Percentiles rank a stretch among this genome's conserved stretches.
Evolutionary conservation across 176 grass and related monocot genomes (phyloP).

Genomic region (Oryza meridionalis): DNA sequence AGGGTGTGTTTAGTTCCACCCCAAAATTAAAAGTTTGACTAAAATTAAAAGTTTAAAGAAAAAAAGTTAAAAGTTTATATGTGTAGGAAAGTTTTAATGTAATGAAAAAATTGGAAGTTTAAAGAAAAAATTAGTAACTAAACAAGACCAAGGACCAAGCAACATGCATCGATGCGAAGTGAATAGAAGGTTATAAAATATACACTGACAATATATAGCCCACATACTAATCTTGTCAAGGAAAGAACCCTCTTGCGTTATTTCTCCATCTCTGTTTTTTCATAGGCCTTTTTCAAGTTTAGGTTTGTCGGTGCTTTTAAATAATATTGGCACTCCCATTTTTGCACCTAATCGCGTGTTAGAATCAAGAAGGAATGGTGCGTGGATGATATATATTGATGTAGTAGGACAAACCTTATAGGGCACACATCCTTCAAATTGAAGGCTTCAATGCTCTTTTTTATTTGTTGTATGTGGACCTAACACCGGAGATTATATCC

Average conservation of each 20-base stretch:
- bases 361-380: neutral
- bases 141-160: neutral
- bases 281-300: neutral
- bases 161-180: conserved; percentile 5
- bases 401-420: neutral
- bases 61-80: too few relatives aligned
- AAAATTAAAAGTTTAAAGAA: too few relatives aligned
- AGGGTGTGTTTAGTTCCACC: too few relatives aligned
- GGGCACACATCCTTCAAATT: neutral
- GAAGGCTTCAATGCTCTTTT: neutral
- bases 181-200: neutral
- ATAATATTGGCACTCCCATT: neutral
- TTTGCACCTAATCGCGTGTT: neutral
- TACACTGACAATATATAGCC: neutral
- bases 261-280: neutral
- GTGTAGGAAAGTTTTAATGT: too few relatives aligned
- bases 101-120: too few relatives aligned
- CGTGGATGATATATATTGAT: neutral
- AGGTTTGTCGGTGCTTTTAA: neutral
- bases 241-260: conserved; percentile 1
- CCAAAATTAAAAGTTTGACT: too few relatives aligned
- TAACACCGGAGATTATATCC: conserved; percentile 30
- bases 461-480: conserved; percentile 11
- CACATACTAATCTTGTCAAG: neutral
- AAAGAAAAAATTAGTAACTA: too few relatives aligned